Conservation (phyloP, 805 yeast genomes). For the Ogataea haglerorum region DNA sequence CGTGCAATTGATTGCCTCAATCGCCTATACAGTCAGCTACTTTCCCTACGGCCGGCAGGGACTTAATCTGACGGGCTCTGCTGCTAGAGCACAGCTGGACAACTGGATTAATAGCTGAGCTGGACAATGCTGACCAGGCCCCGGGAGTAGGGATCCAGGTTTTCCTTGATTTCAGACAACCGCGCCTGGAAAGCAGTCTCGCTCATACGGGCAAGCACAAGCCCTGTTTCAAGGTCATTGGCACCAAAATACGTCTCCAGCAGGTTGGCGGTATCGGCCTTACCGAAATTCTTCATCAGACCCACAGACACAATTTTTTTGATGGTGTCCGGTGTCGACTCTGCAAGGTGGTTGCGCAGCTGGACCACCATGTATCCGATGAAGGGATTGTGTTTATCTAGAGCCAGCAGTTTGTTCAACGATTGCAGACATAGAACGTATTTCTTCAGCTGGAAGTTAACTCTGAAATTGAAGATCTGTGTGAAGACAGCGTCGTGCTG, state of each 20-base stretch:
- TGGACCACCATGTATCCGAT: slow-evolving; percentile 22
- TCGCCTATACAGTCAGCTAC: slow-evolving; percentile 81
- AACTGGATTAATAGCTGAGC: slow-evolving; percentile 26
- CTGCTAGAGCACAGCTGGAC: slow-evolving; percentile 37
- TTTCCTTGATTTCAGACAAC: slow-evolving; percentile 7
- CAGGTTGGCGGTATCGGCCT: slow-evolving; percentile 11
- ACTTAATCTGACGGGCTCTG: slow-evolving; percentile 50
- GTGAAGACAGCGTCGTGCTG: slow-evolving; percentile 33
- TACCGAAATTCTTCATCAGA: slow-evolving; percentile 21
- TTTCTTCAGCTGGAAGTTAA: slow-evolving; percentile 36
- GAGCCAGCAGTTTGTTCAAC: slow-evolving; percentile 31
- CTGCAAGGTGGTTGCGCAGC: slow-evolving; percentile 13
- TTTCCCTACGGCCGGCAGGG: slow-evolving; percentile 89
- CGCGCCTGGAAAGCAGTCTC: slow-evolving; percentile 10
- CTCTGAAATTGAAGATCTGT: slow-evolving; percentile 33
- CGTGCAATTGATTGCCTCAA: slow-evolving; percentile 72
- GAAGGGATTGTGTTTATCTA: slow-evolving; percentile 17
- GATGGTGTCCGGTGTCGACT: slow-evolving; percentile 19
- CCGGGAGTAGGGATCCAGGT: slow-evolving; percentile 6
- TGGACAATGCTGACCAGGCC: slow-evolving; percentile 5
- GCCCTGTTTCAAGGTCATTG: slow-evolving; percentile 17
- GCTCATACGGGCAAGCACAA: slow-evolving; percentile 14
- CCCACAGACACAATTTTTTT: slow-evolving; percentile 26
- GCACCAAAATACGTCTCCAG: slow-evolving; percentile 17
- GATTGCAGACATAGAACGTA: slow-evolving; percentile 46